Base-by-base conservation (phyloP, 2,329 filamentous ascomycete genomes). In the Dothiorella sarmentorum region DNA sequence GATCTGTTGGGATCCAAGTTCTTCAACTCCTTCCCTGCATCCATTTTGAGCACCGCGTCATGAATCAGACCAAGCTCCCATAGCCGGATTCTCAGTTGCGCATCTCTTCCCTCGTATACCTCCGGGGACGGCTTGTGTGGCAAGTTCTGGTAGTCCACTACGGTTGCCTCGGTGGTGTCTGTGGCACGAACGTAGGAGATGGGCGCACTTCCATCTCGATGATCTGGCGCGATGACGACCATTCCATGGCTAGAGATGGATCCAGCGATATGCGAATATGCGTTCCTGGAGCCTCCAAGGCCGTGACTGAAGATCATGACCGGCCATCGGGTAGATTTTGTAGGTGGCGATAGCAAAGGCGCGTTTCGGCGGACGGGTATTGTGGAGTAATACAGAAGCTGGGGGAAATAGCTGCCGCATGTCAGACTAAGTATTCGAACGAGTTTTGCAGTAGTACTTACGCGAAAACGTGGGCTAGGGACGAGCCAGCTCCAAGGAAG, bases 231-330 rank as follows among this genome's bases (percentile, higher is more conserved):
- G 56, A 93, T 77, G 2, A 95, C 90, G 7, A 94, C 84, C 20
- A 92, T 80, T 38, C 91, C 91, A 67, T 94, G 86, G 18, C 88
- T 91, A 4, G 91, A 89, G 26, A 96, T 75, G 0, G 89, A 90
- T 15, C 89, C 89, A 17, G 83, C 87, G 22, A 95, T 76, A 67
- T 92, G 87, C n/a, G 89, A 93, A 75, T 96, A 96, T 10, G 89
- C 85, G 67, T 94, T 94, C 63, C 89, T 82, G 61, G 84, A 87
- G 35, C 91, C 91, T 35, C 89, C 91, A 1, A 96, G 79, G 0
- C 91, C 91, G 69, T 96, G 91, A 1, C 90, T 94, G 73, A 96
- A 95, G 62, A 96, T 79, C 77, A 91, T 85, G 0, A 90, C 88
- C 0, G 91, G 90, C 87, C 89, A 94, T 75, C 84, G 78, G 58